Conservation (phyloP, 768 basidiomycete species). For the Fomitopsis pulvina region DNA sequence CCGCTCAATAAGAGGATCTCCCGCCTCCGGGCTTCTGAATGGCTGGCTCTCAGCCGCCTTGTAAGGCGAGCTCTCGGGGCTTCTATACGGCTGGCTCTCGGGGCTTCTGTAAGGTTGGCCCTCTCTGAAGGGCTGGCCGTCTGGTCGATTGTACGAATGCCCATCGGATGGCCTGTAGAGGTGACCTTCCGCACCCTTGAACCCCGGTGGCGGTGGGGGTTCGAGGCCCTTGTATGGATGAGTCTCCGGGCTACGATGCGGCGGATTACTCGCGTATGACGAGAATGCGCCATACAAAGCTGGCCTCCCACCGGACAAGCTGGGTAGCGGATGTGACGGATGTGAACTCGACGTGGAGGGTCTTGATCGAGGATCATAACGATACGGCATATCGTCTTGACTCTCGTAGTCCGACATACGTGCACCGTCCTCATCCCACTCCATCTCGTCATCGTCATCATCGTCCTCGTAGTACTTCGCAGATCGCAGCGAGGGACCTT, state of each 20-base stretch:
- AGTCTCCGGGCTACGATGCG: not conserved
- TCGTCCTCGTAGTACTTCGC: constrained; percentile 28
- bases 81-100: not conserved
- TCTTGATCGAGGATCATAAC: constrained; percentile 17
- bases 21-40: not conserved
- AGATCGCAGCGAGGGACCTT: constrained; percentile 22
- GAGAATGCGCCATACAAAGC: constrained; percentile 23
- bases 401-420: constrained; percentile 45
- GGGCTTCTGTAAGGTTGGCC: too few species aligned
- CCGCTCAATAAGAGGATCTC: constrained; percentile 44
- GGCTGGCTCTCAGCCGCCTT: constrained; percentile 18
- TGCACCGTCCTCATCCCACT: constrained; percentile 24
- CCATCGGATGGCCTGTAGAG: not conserved
- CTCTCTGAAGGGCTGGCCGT: not conserved
- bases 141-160: not conserved
- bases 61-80: not conserved
- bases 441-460: constrained; percentile 30
- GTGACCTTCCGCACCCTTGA: not conserved
- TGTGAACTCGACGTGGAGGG: constrained; percentile 23
- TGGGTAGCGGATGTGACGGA: not conserved
- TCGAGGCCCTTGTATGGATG: not conserved
- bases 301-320: constrained; percentile 1
- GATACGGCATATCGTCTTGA: constrained; percentile 49
- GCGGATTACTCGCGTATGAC: constrained; percentile 9
- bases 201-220: not conserved